These are phyloP conservation scores for Septoria petroselini DNA, from an alignment of 2,329 filamentous ascomycete species.

Conservation along the genomic window DNA sequence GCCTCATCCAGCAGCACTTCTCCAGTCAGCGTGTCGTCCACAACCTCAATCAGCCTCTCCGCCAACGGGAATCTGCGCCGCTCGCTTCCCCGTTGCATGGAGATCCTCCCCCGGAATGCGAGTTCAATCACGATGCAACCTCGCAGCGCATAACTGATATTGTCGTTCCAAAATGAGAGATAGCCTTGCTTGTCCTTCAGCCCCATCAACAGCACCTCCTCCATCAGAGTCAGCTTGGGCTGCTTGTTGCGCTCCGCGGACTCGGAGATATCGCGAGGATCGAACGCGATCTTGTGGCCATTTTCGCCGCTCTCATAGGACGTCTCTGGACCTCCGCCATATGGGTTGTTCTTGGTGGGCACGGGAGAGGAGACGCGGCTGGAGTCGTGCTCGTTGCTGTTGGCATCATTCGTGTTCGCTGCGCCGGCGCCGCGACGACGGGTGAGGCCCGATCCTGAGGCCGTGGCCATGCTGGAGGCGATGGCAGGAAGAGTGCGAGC, in stretches of 20 bases:
- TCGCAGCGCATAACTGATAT: conserved; percentile 95
- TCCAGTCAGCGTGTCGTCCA: conserved; percentile 93
- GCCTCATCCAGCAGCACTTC: conserved; percentile 97
- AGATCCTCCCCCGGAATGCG: conserved; percentile 90
- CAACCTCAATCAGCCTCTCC: conserved; percentile 91
- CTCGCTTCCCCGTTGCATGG: conserved; percentile 96
- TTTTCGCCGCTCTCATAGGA: conserved; percentile 85
- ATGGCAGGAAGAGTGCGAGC: not conserved
- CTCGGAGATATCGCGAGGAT: conserved; percentile 95
- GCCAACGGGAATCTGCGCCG: conserved; percentile 88
- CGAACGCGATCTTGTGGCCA: conserved; percentile 97
- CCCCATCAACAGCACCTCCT: conserved; percentile 91
- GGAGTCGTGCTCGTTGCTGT: conserved; percentile 61
- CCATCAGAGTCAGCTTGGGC: conserved; percentile 97
- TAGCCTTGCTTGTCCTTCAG: conserved; percentile 99
- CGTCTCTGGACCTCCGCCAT: conserved; percentile 62
- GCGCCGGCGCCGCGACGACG: conserved; percentile 65
- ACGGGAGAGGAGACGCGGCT: conserved; percentile 65
- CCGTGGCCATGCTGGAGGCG: conserved; percentile 55
- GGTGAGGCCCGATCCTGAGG: conserved; percentile 72
- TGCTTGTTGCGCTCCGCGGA: conserved; percentile 95
- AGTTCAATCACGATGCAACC: conserved; percentile 98
- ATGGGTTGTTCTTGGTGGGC: conserved; percentile 59
- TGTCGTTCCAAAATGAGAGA: conserved; percentile 99
- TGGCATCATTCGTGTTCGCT: conserved; percentile 54